Base-by-base conservation (phyloP, 2,329 filamentous ascomycete genomes). In the Colletotrichum incanum region DNA sequence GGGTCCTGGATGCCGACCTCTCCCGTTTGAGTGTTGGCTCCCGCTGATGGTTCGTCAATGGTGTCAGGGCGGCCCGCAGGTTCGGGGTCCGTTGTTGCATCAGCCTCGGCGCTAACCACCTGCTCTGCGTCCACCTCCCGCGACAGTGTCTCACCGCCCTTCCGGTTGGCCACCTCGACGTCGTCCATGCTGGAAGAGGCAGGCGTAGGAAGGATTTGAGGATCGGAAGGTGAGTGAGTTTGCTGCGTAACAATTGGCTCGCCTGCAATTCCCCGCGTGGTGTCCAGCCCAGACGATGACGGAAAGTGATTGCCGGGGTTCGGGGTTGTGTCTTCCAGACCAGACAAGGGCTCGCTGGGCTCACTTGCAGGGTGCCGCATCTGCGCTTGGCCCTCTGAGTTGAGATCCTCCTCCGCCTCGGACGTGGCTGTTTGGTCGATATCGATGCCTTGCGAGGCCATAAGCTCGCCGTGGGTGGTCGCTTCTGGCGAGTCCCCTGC, bases 101-200 rank as follows among this genome's bases (percentile, higher is more conserved):
- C 65, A 69, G 69, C 65, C 54, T 72, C 61, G 56, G 28, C 49
- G 62, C 71, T 61, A 66, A 55, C 62, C 61, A 56, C 56, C 45
- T 56, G 60, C 71, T 66, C 70, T 47, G 60, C 66, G 60, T 41
- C 66, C 20, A 28, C 52, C 43, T 65, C 39, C 47, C 47, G 47
- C 49, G 65, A 43, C 26, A 45, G 28, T 62, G 71, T 67, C 67
- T 73, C 67, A 73, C 71, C 71, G 71, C 71, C 43, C 67, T 70
- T 71, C 60, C 55, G 60, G 60, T 71, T 71, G 67, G 49, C 56
- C 55, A 54, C 54, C 23, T 56, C 65, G 16, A 50, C 43, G 55
- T 26, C 63, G 26, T 23, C 31, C n/a, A 26, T 49, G 26, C 54
- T 65, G 52, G 43, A 56, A 41, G 47, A 61, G 31, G 54, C 37